These are phyloP conservation scores for Aspergillus nidulans DNA, from an alignment of 495 filamentous ascomycete species.

Conservation along the genomic window DNA sequence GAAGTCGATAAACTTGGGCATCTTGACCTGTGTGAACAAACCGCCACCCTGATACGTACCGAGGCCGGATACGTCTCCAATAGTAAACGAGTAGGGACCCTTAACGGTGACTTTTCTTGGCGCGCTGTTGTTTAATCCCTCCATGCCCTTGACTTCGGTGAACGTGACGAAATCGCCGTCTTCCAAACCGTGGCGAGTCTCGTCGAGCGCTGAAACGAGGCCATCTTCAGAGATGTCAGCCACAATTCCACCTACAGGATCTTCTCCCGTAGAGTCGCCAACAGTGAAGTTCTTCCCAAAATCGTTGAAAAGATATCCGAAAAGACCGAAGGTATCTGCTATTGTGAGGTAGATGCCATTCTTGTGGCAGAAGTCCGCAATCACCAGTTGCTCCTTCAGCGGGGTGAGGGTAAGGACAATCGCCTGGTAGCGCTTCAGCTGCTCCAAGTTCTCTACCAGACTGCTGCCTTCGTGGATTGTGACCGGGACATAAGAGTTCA, in stretches of 20 bases:
- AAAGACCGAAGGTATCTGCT: conserved; percentile 85
- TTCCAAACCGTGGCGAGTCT: conserved; percentile 90
- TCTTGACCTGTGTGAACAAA: conserved; percentile 91
- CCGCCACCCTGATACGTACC: conserved; percentile 84
- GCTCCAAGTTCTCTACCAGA: conserved; percentile 63
- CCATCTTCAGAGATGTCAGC: conserved; percentile 85
- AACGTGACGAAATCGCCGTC: conserved; percentile 98
- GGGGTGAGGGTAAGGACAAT: conserved; percentile 85
- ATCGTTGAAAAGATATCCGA: conserved; percentile 95
- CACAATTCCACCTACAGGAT: conserved; percentile 80
- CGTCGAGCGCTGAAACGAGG: conserved; percentile 89
- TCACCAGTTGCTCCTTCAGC: conserved; percentile 69
- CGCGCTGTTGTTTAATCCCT: conserved; percentile 72
- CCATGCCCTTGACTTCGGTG: conserved; percentile 89
- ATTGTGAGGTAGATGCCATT: conserved; percentile 88
- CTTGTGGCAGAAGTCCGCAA: conserved; percentile 88
- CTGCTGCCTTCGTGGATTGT: conserved; percentile 62
- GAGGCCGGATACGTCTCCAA: conserved; percentile 84
- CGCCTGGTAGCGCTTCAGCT: conserved; percentile 83
- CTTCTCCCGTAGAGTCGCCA: conserved; percentile 87
- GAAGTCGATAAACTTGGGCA: conserved; percentile 93
- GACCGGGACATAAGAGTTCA: conserved; percentile 95
- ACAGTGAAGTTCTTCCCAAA: conserved; percentile 91
- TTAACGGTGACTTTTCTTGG: conserved; percentile 90
- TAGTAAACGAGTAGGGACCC: conserved; percentile 93